phyloP scores from a whole-genome alignment of 495 filamentous ascomycete genomes.

The Ramalina peruviana region DNA sequence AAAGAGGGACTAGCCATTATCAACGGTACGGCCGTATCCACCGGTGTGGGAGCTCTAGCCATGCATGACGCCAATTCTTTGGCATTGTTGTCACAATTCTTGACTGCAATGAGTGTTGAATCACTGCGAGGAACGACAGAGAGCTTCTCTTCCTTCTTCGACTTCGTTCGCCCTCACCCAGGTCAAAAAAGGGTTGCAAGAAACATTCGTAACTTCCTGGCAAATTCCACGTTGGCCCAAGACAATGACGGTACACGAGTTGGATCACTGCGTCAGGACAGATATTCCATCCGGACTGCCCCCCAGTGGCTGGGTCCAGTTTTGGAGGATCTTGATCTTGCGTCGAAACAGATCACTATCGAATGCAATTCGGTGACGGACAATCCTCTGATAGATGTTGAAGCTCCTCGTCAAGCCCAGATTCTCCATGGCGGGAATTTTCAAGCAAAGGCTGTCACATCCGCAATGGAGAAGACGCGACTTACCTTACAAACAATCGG shows the following conservation, averaged over 20 bases:
- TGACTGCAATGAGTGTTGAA: slow-evolving; percentile 30
- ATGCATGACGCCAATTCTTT: slow-evolving; percentile 40
- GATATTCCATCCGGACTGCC: slow-evolving; percentile 45
- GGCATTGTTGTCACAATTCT: slow-evolving; percentile 39
- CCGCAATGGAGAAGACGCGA: slow-evolving; percentile 48
- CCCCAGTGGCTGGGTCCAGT: slow-evolving; percentile 52
- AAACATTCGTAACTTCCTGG: slow-evolving; percentile 41
- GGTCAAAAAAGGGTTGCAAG: slow-evolving; percentile 45
- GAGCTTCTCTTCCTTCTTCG: slow-evolving; percentile 47
- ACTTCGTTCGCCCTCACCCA: slow-evolving; percentile 39
- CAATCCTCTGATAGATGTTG: slow-evolving; percentile 43
- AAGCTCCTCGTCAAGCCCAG: not conserved
- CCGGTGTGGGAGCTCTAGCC: slow-evolving; percentile 35
- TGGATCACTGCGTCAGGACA: slow-evolving; percentile 37
- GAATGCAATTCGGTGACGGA: slow-evolving; percentile 52
- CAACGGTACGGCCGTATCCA: slow-evolving; percentile 47
- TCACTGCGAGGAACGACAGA: slow-evolving; percentile 35
- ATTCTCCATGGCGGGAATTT: slow-evolving; percentile 50
- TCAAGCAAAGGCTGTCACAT: slow-evolving; percentile 42
- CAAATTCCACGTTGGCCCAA: slow-evolving; percentile 20
- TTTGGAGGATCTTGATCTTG: slow-evolving; percentile 42
- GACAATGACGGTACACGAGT: slow-evolving; percentile 17
- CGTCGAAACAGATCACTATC: slow-evolving; percentile 33
- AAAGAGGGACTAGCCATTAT: slow-evolving; percentile 48
- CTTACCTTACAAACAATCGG: slow-evolving; percentile 40